Base-by-base conservation (phyloP, 352 stramenopile genomes). In the Vaucheria bursata region DNA sequence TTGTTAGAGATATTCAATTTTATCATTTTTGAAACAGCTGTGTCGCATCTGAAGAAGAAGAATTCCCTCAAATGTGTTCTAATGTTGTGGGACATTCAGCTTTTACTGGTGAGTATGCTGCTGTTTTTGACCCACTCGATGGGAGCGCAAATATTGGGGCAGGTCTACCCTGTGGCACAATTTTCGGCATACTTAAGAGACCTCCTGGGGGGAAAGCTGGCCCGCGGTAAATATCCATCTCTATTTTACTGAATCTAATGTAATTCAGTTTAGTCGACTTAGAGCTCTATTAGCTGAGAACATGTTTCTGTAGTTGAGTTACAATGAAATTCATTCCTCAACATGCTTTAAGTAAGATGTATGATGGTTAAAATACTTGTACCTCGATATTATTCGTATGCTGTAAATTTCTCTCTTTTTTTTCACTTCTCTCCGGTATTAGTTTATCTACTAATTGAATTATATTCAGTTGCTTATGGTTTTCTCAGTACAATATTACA, bases 171-270 rank as follows among this genome's bases (percentile, higher is more conserved):
- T 88, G 91, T 4, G 96, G 95, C n/a, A 98, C 94, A 50, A 97
- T 99, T 81, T 98, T 99, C 87, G 94, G 91, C 34, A 97, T 98
- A 79, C 98, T 98, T 87, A 35, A 77, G 75, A 50, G 29, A 35
- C 52, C 35, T 64, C 33, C 67, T 80, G 74, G 67, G 40, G 25
- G 64, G 45, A 37, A 77, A 76, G 32, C 52, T 52, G 45, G 45
- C 12, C 45, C 45, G 25, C 45, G 45, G 45, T 59, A 25, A 59
- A 25, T 25, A 25, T n/a, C n/a, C n/a, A n/a, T n/a, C n/a, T n/a
- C n/a, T n/a, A n/a, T n/a, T n/a, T n/a, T n/a, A n/a, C n/a, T n/a
- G n/a, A n/a, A n/a, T n/a, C n/a, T n/a, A n/a, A n/a, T n/a, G n/a
- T n/a, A n/a, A n/a, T n/a, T n/a, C n/a, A n/a, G n/a, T n/a, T n/a